phyloP scores from a whole-genome alignment of 2,329 filamentous ascomycete genomes.

The Cephalotrichum gorgonifer region DNA sequence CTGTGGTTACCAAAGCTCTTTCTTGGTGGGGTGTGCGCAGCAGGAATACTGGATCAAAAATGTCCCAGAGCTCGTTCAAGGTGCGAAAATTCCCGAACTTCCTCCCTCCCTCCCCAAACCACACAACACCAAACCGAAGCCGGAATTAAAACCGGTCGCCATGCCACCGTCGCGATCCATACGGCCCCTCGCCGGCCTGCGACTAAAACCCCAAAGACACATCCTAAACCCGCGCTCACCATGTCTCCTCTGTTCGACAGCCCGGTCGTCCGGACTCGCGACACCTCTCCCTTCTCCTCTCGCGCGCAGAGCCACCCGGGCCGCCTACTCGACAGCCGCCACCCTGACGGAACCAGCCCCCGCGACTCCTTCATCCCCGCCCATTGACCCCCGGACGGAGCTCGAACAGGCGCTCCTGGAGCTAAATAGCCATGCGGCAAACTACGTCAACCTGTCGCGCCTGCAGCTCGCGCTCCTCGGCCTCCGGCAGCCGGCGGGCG shows the following conservation, averaged over 20 bases:
- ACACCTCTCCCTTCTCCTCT: background rate
- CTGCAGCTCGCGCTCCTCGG: conserved; percentile 62
- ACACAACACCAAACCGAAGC: background rate
- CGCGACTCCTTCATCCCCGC: conserved; percentile 9
- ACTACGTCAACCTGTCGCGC: conserved; percentile 56
- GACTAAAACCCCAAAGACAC: background rate
- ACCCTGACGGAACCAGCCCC: background rate
- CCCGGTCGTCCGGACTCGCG: background rate
- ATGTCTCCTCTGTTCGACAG: background rate
- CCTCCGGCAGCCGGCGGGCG: conserved; percentile 42
- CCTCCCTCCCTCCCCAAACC: background rate
- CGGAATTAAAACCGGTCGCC: no score
- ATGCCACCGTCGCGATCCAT: conserved; percentile 3
- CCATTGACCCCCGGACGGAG: conserved; percentile 23
- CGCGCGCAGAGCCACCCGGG: background rate
- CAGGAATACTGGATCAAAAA: no score
- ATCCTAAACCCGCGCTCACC: conserved; percentile 7
- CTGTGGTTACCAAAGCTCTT: no score
- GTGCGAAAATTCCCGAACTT: no score
- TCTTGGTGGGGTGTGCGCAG: no score
- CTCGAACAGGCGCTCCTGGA: conserved; percentile 49
- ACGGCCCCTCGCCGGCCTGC: conserved; percentile 4
- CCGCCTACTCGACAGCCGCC: background rate
- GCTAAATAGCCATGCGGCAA: conserved; percentile 50
- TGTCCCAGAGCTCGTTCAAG: no score